phyloP scores from a whole-genome alignment of 2,329 filamentous ascomycete genomes.

The Aschersonia sp. region DNA sequence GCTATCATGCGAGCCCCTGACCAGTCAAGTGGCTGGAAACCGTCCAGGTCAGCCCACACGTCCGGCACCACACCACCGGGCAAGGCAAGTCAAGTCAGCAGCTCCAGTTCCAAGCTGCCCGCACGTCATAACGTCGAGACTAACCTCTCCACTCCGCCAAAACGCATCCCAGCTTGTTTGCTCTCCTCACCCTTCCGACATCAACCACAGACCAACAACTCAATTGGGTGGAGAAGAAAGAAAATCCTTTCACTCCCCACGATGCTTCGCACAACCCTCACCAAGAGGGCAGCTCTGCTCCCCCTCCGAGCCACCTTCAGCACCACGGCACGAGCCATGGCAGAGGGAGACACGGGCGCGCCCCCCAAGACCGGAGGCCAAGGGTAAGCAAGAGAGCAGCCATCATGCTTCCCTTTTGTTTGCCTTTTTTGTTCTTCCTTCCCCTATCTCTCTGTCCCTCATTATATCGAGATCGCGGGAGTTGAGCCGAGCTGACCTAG shows the following conservation, averaged over 20 bases:
- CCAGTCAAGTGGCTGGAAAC: background rate
- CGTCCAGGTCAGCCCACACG: background rate
- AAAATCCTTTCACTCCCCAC: slow-evolving; percentile 6
- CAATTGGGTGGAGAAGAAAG: too few species aligned
- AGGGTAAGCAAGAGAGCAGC: slow-evolving; percentile 27
- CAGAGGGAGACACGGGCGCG: slow-evolving; percentile 54
- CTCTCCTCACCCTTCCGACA: too few species aligned
- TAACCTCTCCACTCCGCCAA: too few species aligned
- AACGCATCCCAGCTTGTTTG: too few species aligned
- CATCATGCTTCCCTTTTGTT: too few species aligned
- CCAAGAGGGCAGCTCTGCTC: slow-evolving; percentile 38
- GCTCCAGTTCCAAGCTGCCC: too few species aligned
- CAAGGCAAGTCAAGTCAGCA: too few species aligned
- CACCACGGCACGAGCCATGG: slow-evolving; percentile 47
- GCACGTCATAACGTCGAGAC: background rate
- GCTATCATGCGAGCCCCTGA: background rate
- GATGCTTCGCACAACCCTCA: slow-evolving; percentile 55
- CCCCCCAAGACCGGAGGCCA: slow-evolving; percentile 36
- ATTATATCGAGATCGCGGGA: too few species aligned
- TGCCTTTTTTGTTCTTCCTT: background rate
- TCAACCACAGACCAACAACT: too few species aligned
- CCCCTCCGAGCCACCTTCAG: slow-evolving; percentile 46
- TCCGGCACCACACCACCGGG: too few species aligned
- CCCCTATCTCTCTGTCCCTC: too few species aligned
- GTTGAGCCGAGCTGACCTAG: too few species aligned